A percentile compares a stretch with the other conserved stretches of the same genome.
These are phyloP conservation scores for Salix koriyanagi DNA, from an alignment of 345 rosid genomes.

Conservation along the genomic window DNA sequence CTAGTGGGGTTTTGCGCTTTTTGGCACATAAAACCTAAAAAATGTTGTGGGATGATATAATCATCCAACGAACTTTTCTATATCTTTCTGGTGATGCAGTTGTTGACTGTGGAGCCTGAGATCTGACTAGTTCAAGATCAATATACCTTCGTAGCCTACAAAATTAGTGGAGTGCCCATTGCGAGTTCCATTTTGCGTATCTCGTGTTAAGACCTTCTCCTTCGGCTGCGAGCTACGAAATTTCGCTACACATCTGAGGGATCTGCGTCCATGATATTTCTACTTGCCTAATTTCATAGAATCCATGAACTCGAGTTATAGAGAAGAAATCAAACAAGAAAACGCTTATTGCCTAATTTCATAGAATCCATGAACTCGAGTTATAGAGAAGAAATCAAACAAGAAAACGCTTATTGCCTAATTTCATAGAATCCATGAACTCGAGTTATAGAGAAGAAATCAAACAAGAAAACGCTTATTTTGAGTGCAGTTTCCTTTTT, in stretches of 20 bases:
- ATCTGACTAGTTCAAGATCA: no score
- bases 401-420: neutral
- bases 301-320: neutral
- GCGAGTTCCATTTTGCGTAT: conserved; percentile 2
- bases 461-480: neutral
- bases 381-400: neutral
- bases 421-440: neutral
- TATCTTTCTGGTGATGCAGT: neutral
- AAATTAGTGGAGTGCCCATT: conserved; percentile 12
- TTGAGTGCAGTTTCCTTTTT: neutral
- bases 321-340: neutral
- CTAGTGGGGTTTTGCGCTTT: neutral
- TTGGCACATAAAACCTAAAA: neutral
- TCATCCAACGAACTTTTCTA: neutral
- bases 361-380: neutral
- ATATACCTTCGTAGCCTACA: neutral
- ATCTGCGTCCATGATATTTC: neutral
- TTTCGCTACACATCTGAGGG: neutral
- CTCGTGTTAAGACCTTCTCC: neutral
- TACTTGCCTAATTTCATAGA: neutral
- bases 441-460: neutral
- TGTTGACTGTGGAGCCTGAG: neutral
- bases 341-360: neutral
- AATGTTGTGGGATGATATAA: neutral
- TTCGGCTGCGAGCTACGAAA: neutral